Conservation (phyloP, 352 stramenopile species). For the Halophytophthora polymorphica region DNA sequence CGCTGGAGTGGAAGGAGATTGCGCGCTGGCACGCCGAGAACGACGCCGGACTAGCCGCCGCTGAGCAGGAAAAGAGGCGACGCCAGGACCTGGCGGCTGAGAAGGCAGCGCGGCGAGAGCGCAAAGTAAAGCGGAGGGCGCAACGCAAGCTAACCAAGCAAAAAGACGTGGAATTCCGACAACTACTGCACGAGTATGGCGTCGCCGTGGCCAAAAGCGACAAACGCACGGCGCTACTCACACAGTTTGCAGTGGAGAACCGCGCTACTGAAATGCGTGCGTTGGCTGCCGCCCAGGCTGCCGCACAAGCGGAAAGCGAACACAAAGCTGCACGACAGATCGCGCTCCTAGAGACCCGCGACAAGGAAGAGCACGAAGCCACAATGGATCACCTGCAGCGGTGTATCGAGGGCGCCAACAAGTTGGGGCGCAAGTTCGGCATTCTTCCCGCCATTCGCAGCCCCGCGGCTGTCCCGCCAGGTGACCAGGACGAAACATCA, state of each 20-base stretch:
- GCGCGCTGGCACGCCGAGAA: constrained; percentile 41
- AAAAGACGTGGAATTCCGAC: constrained; percentile 48
- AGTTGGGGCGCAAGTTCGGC: constrained; percentile 43
- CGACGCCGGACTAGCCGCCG: constrained; percentile 19
- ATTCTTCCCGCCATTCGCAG: constrained; percentile 58
- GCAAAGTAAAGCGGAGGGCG: constrained; percentile 39
- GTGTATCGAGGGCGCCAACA: constrained; percentile 32
- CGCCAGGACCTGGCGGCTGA: constrained; percentile 18
- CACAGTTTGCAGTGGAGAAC: constrained; percentile 44
- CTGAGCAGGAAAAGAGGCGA: constrained; percentile 22
- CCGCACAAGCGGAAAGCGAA: constrained; percentile 10
- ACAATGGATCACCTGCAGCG: constrained; percentile 22
- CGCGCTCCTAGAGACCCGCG: constrained; percentile 11
- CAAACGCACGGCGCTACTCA: constrained; percentile 42
- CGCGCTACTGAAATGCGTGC: constrained; percentile 16
- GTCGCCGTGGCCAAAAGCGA: constrained; percentile 37
- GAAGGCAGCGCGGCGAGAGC: constrained; percentile 35
- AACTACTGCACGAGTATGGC: constrained; percentile 43
- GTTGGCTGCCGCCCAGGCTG: constrained; percentile 9
- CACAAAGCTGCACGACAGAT: constrained; percentile 13
- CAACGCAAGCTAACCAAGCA: constrained; percentile 43
- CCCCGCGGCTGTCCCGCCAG: constrained; percentile 13
- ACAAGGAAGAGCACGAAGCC: constrained; percentile 14
- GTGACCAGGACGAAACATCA: constrained; percentile 58
- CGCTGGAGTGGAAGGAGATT: constrained; percentile 50